phyloP scores from a whole-genome alignment of 306 rosid genomes.

The Begonia fuchsioides region DNA sequence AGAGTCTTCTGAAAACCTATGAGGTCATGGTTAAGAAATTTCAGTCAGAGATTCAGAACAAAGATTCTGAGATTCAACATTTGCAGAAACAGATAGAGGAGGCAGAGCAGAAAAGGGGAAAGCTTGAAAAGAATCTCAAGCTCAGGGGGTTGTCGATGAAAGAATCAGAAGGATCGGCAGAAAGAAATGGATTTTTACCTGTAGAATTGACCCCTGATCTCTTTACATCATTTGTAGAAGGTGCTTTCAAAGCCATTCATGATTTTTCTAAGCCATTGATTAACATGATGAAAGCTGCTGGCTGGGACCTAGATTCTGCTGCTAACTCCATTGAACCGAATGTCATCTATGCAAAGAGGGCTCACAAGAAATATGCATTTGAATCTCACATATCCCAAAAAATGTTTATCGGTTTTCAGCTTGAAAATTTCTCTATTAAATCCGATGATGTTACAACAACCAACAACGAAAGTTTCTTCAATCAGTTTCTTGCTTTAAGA shows the following conservation, averaged over 20 bases:
- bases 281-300: slow-evolving; percentile 62
- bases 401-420: slow-evolving; percentile 36
- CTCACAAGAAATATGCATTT: slow-evolving; percentile 68
- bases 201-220: slow-evolving; percentile 14
- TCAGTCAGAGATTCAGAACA: slow-evolving; percentile 38
- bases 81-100: slow-evolving; percentile 21
- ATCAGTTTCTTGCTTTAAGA: slow-evolving; percentile 21
- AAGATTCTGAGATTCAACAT: slow-evolving; percentile 27
- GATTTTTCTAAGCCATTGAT: slow-evolving; percentile 76
- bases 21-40: slow-evolving; percentile 28
- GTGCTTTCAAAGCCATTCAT: slow-evolving; percentile 54
- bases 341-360: slow-evolving; percentile 43
- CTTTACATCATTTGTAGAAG: slow-evolving; percentile 31
- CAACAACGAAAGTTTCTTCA: too few species aligned
- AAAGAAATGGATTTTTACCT: too few species aligned
- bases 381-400: slow-evolving; percentile 62
- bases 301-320: slow-evolving; percentile 73
- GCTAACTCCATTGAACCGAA: slow-evolving; percentile 33
- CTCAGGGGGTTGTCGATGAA: slow-evolving; percentile 27
- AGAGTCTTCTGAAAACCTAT: slow-evolving; percentile 21
- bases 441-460: slow-evolving; percentile 20
- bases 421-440: slow-evolving; percentile 1
- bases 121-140: slow-evolving; percentile 27
- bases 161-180: slow-evolving; percentile 9
- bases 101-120: slow-evolving; percentile 27